Evolutionary conservation across 164 flowering plant species (phyloP).

Genomic region (Aristolochia californica): DNA sequence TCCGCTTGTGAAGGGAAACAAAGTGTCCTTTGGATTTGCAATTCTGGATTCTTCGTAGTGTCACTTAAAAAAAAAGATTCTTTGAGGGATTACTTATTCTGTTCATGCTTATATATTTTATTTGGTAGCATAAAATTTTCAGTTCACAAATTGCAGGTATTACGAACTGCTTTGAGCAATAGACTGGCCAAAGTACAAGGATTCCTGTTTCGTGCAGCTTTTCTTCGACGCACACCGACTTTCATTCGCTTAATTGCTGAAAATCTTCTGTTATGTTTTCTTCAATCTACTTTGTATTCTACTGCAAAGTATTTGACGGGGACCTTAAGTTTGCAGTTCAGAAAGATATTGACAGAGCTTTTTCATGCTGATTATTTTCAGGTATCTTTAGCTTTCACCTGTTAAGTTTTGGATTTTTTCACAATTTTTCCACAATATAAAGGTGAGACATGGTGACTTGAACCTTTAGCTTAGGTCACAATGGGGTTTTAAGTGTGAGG

Average conservation of each 20-base stretch:
- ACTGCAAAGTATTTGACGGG: slow-evolving; percentile 93
- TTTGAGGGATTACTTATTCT: too few relatives aligned
- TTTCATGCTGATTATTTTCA: slow-evolving; percentile 84
- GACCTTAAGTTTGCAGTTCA: slow-evolving; percentile 72
- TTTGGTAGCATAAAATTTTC: too few relatives aligned
- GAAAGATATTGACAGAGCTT: slow-evolving; percentile 82
- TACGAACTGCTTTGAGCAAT: slow-evolving; percentile 87
- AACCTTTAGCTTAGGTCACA: too few relatives aligned
- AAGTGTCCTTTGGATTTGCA: too few relatives aligned
- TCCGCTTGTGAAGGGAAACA: too few relatives aligned
- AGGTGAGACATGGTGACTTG: too few relatives aligned
- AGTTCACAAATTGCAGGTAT: slow-evolving; percentile 37
- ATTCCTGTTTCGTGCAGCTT: slow-evolving; percentile 91
- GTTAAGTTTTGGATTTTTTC: too few relatives aligned
- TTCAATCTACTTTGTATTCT: slow-evolving; percentile 75
- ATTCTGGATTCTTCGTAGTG: too few relatives aligned
- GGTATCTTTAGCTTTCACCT: slow-evolving; percentile 31
- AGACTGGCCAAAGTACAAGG: slow-evolving; percentile 99
- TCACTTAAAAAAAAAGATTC: too few relatives aligned
- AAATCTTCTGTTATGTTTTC: slow-evolving; percentile 83
- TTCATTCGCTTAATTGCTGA: slow-evolving; percentile 80
- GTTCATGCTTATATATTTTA: too few relatives aligned
- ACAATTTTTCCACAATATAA: too few relatives aligned
- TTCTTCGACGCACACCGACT: slow-evolving; percentile 81
- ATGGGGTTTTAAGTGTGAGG: too few relatives aligned